Percentiles rank a stretch among this genome's conserved stretches.
phyloP scores from a whole-genome alignment of 2,329 filamentous ascomycete species.

The Penicillium sp. region DNA sequence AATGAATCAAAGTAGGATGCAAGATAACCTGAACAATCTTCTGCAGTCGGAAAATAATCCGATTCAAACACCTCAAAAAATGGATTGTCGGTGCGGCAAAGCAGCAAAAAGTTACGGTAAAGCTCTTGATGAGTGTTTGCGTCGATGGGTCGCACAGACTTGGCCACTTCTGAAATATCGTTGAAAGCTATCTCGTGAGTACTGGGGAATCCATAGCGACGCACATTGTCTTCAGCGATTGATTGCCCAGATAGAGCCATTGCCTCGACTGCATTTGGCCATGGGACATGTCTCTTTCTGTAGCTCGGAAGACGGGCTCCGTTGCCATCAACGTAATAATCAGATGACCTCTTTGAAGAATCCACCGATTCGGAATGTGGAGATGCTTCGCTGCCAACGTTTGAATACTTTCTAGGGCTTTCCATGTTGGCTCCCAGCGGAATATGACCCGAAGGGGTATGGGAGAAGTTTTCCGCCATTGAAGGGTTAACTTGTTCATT shows the following conservation, averaged over 20 bases:
- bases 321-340: slow-evolving; percentile 30
- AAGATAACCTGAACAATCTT: slow-evolving; percentile 32
- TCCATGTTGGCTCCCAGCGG: slow-evolving; percentile 18
- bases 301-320: slow-evolving; percentile 27
- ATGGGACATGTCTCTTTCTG: slow-evolving; percentile 20
- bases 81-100: slow-evolving; percentile 32
- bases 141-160: slow-evolving; percentile 20
- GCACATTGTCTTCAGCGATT: slow-evolving; percentile 8
- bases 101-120: slow-evolving; percentile 27
- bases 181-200: slow-evolving; percentile 18
- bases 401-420: slow-evolving; percentile 22
- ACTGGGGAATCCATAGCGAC: slow-evolving; percentile 26
- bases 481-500: slow-evolving; percentile 15
- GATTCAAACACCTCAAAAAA: slow-evolving; percentile 35
- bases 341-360: slow-evolving; percentile 23
- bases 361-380: slow-evolving; percentile 19
- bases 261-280: slow-evolving; percentile 12
- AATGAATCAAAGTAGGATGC: slow-evolving; percentile 40
- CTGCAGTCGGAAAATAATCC: slow-evolving; percentile 27
- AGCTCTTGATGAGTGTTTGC: slow-evolving; percentile 29
- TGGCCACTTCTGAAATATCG: slow-evolving; percentile 13
- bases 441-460: slow-evolving; percentile 20
- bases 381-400: slow-evolving; percentile 24
- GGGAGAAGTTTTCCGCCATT: slow-evolving; percentile 16
- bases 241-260: slow-evolving; percentile 10